Evolutionary conservation across 768 basidiomycete species (phyloP).

Genomic region (Hortiboletus campestris): DNA sequence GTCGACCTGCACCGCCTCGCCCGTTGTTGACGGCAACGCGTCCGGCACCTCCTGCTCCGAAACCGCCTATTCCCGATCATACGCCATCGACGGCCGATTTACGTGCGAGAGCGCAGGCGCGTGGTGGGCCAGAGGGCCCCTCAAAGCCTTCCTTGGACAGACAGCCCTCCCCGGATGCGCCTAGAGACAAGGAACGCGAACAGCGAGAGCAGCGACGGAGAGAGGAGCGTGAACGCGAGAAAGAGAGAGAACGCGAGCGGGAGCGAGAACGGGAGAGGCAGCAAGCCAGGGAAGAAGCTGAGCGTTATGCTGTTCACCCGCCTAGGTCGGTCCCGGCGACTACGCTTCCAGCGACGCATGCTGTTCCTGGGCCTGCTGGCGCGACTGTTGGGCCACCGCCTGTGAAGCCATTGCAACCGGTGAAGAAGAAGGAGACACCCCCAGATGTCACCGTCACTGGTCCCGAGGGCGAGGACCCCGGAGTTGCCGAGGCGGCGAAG

Average conservation of each 20-base stretch:
- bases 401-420: conserved; percentile 73
- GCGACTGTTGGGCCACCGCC: conserved; percentile 53
- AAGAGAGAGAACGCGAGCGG: conserved; percentile 34
- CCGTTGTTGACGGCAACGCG: conserved; percentile 58
- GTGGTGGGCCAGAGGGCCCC: conserved; percentile 42
- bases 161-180: conserved; percentile 41
- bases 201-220: conserved; percentile 39
- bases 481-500: conserved; percentile 68
- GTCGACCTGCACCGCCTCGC: conserved; percentile 67
- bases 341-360: conserved; percentile 42
- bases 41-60: conserved; percentile 52
- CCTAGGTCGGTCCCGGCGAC: conserved; percentile 44
- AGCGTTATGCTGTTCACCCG: conserved; percentile 43
- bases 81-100: conserved; percentile 66
- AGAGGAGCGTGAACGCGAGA: conserved; percentile 35
- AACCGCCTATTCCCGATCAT: conserved; percentile 42
- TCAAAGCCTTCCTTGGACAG: conserved; percentile 32
- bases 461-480: conserved; percentile 42
- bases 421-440: conserved; percentile 53
- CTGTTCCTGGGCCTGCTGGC: conserved; percentile 47
- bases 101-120: conserved; percentile 59
- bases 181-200: conserved; percentile 38
- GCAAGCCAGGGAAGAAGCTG: conserved; percentile 32
- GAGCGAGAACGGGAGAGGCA: conserved; percentile 23
- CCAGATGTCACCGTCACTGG: conserved; percentile 53